phyloP scores from a whole-genome alignment of 345 rosid species.

The Turnera subulata region DNA sequence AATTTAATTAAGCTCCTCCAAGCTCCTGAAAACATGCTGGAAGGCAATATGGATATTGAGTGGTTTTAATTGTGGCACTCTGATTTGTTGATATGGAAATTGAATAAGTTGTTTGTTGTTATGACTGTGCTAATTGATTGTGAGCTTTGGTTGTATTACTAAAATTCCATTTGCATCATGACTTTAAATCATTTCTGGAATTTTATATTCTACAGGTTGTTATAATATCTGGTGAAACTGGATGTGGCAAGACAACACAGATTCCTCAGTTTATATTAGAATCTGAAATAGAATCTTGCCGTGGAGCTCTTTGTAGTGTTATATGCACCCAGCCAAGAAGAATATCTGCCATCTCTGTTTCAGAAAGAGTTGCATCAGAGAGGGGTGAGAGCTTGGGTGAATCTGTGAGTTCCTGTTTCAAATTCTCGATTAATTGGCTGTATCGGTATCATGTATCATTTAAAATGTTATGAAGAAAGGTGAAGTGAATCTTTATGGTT shows the following conservation, averaged over 20 bases:
- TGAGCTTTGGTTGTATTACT: neutral
- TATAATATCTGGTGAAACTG: constrained; percentile 92
- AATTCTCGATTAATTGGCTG: constrained; percentile 15
- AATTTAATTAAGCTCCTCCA: neutral
- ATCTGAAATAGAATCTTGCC: constrained; percentile 57
- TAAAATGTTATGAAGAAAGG: neutral
- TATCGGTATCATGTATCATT: constrained; percentile 5
- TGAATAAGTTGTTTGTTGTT: neutral
- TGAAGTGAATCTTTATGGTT: constrained; percentile 13
- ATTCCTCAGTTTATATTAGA: constrained; percentile 91
- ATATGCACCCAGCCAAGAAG: constrained; percentile 95
- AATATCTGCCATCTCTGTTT: constrained; percentile 90
- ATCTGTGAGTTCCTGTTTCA: constrained; percentile 62
- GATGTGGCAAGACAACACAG: constrained; percentile 98
- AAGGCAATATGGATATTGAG: too few species aligned
- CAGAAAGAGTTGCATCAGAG: constrained; percentile 93
- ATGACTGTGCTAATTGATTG: neutral
- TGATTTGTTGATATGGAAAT: too few species aligned
- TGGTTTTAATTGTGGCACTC: too few species aligned
- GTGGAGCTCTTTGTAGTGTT: constrained; percentile 77
- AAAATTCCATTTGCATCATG: neutral
- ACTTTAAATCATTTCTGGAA: constrained; percentile 4
- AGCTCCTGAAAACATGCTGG: too few species aligned
- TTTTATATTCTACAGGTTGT: constrained; percentile 52
- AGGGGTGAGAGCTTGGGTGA: constrained; percentile 95